These are phyloP conservation scores for Exophiala phaeomuriformis DNA, from an alignment of 2,329 filamentous ascomycete genomes.

Conservation along the genomic window DNA sequence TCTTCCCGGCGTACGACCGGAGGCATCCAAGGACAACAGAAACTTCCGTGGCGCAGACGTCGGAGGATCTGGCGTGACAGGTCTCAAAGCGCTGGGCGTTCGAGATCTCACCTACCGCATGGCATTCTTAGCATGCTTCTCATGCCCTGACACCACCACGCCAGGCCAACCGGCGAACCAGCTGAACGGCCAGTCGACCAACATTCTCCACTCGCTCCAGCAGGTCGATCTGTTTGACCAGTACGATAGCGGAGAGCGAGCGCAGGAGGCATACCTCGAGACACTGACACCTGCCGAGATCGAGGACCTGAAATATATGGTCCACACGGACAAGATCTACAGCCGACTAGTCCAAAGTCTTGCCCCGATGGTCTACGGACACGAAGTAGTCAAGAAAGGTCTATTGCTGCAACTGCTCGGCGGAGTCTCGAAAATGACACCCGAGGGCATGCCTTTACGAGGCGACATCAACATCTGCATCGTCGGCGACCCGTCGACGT, in stretches of 20 bases:
- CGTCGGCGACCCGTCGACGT: conserved; percentile 92
- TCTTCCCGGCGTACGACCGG: conserved; percentile 74
- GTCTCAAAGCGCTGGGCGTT: conserved; percentile 86
- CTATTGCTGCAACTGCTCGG: conserved; percentile 88
- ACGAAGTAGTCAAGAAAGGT: conserved; percentile 96
- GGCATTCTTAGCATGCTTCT: conserved; percentile 25
- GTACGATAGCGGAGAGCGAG: conserved; percentile 68
- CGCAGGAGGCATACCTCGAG: conserved; percentile 77
- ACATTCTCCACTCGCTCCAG: conserved; percentile 78
- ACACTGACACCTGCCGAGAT: conserved; percentile 83
- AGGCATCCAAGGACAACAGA: conserved; percentile 74
- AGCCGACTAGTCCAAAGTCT: conserved; percentile 85
- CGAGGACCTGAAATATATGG: conserved; percentile 83
- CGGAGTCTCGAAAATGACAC: conserved; percentile 85
- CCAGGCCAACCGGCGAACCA: conserved; percentile 66
- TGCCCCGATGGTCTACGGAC: conserved; percentile 93
- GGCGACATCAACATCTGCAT: conserved; percentile 99
- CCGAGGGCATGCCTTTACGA: conserved; percentile 90
- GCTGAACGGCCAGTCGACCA: conserved; percentile 65
- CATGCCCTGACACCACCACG: conserved; percentile 77
- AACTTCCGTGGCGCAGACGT: conserved; percentile 69
- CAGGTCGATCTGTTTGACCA: conserved; percentile 61
- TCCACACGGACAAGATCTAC: conserved; percentile 94
- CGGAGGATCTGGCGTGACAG: conserved; percentile 76
- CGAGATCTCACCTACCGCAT: conserved; percentile 65